These are phyloP conservation scores for Cyberlindnera xylosilytica DNA, from an alignment of 805 yeast genomes.

Conservation along the genomic window DNA sequence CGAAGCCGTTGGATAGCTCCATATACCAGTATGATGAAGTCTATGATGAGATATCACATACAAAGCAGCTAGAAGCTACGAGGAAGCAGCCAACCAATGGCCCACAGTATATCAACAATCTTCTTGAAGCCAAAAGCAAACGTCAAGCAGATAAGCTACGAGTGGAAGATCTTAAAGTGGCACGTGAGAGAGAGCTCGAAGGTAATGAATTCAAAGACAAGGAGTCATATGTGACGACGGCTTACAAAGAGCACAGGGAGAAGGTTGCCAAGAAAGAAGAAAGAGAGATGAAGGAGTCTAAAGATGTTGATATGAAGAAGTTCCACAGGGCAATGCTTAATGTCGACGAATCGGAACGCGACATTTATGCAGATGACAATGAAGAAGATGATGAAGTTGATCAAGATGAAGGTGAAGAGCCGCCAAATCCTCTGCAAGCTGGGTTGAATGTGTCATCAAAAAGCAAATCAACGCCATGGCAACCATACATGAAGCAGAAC, in stretches of 20 bases:
- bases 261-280: constrained; percentile 10
- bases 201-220: constrained; percentile 36
- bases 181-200: constrained; percentile 37
- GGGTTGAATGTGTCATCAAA: constrained; percentile 4
- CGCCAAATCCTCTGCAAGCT: constrained; percentile 1
- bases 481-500: constrained; percentile 1
- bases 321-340: constrained; percentile 7
- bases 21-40: constrained; percentile 45
- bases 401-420: background rate
- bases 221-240: constrained; percentile 46
- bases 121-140: constrained; percentile 41
- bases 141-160: constrained; percentile 45
- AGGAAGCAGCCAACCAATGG: constrained; percentile 3
- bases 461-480: background rate
- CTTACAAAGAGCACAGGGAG: constrained; percentile 37
- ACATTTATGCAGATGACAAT: too few relatives aligned
- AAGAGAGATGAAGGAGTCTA: constrained; percentile 1
- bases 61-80: background rate
- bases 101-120: constrained; percentile 36
- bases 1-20: constrained; percentile 21
- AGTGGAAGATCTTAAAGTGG: constrained; percentile 35
- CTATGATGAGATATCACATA: constrained; percentile 36
- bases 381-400: background rate
- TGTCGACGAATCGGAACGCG: too few relatives aligned
- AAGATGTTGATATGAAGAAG: constrained; percentile 3